Percentiles rank a stretch among this genome's conserved stretches.
phyloP scores from a whole-genome alignment of 202 grass and related monocot genomes.

The Schoenoplectus tabernaemontani region DNA sequence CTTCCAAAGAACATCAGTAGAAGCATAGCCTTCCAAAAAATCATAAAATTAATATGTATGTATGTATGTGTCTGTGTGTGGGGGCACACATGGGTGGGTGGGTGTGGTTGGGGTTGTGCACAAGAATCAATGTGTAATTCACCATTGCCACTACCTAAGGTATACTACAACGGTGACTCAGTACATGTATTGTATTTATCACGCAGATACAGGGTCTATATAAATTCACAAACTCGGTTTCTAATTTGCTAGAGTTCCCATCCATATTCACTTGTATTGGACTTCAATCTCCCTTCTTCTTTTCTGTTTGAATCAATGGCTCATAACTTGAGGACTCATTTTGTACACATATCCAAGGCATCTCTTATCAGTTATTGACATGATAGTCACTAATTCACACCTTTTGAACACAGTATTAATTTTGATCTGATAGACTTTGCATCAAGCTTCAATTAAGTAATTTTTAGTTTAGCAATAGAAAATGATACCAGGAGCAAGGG shows the following conservation, averaged over 20 bases:
- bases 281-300: neutral
- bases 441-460: slow-evolving; percentile 1
- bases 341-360: neutral
- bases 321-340: neutral
- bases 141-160: neutral
- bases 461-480: slow-evolving; percentile 23
- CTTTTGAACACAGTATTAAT: neutral
- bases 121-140: slow-evolving; percentile 11
- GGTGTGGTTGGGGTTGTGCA: no score
- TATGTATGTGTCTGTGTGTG: no score
- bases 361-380: neutral
- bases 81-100: no score
- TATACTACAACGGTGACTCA: neutral
- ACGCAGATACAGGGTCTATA: neutral
- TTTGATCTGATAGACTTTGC: neutral
- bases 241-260: neutral
- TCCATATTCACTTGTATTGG: neutral
- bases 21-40: slow-evolving; percentile 43
- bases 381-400: neutral
- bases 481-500: slow-evolving; percentile 47
- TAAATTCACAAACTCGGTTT: neutral
- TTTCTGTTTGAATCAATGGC: neutral
- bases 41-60: neutral
- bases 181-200: neutral
- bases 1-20: slow-evolving; percentile 46